Evolutionary conservation across 768 basidiomycete species (phyloP), one percentile per base, ranked within the genome.

Genomic region (Pulveroboletus frians): DNA sequence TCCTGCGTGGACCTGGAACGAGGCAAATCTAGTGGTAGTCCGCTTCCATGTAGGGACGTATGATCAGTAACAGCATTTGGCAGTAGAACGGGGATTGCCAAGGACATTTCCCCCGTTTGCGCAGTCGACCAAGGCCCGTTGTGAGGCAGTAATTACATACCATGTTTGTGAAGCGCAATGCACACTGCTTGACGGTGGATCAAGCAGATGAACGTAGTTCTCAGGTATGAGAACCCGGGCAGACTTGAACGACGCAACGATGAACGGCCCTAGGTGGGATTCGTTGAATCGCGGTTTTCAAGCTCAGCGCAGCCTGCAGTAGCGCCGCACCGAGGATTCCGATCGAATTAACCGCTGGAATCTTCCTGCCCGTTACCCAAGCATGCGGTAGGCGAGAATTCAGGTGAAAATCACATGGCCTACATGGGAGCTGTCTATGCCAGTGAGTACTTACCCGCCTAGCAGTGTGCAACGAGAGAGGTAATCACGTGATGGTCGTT

Each of bases 211-310:
- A 9, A 29, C 37, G 38, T 38, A 39, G n/a, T 29, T 38, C 14
- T 17, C 23, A n/a, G 18, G 18, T 4, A 13, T 32, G 26, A 11
- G 27, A 38, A 23, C 13, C 40, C 9, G 15, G 17, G 39, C 34
- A 15, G 18, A 17, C 29, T 9, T 30, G 29, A 29, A 10, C 27
- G 9, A 4, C 4, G 27, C 27, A 29, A 10, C 7, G 29, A 30
- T 30, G 29, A 30, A 11, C 30, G 32, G 48, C 18, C 5, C 15
- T 3, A 29, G 37, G 40, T 29, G 35, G 31, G 23, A 43, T 27
- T 58, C 47, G 51, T 48, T 47, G 49, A 59, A 61, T 59, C 56
- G 47, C 14, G 17, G 26, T n/a, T 48, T 60, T 62, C 20, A 59
- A 59, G 26, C 46, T 52, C 59, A 43, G 53, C 53, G 60, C 45